phyloP scores from a whole-genome alignment of 352 stramenopile species.

The Phytopythium chamaehyphon region DNA sequence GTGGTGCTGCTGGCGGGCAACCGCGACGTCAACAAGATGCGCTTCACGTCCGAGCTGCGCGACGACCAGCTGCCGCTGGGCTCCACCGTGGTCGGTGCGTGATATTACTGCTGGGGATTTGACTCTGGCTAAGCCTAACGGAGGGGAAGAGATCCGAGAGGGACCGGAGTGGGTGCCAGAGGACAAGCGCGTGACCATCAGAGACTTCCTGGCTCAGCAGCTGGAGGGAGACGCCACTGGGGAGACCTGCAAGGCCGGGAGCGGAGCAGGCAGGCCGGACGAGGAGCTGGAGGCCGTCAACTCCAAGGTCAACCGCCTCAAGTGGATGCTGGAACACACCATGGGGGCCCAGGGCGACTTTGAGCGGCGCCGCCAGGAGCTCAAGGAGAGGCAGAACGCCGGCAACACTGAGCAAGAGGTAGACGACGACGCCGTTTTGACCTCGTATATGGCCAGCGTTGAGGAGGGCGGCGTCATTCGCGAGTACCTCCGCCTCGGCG shows the following conservation, averaged over 20 bases:
- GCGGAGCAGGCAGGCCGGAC: background rate
- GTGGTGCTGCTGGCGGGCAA: constrained; percentile 92
- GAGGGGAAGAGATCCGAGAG: constrained; percentile 50
- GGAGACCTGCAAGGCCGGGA: background rate
- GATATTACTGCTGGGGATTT: too few relatives aligned
- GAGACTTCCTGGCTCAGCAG: constrained; percentile 38
- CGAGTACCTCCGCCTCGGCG: constrained; percentile 81
- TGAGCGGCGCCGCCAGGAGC: constrained; percentile 78
- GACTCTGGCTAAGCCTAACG: too few relatives aligned
- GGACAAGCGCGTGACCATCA: constrained; percentile 49
- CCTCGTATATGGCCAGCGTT: constrained; percentile 78
- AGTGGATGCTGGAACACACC: constrained; percentile 90
- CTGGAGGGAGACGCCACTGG: background rate
- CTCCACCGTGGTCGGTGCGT: constrained; percentile 60
- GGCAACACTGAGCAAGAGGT: constrained; percentile 14
- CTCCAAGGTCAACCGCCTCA: constrained; percentile 78
- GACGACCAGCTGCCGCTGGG: constrained; percentile 64
- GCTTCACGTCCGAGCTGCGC: constrained; percentile 77
- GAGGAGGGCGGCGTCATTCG: constrained; percentile 65
- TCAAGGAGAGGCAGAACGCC: constrained; percentile 25
- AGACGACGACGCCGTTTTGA: constrained; percentile 73
- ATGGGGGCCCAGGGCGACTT: constrained; percentile 90
- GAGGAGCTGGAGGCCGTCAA: constrained; percentile 39
- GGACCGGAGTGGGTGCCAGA: constrained; percentile 63
- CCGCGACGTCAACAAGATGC: constrained; percentile 93